These are phyloP conservation scores for Auriculariales sp. DNA, from an alignment of 768 basidiomycete genomes.

Conservation along the genomic window DNA sequence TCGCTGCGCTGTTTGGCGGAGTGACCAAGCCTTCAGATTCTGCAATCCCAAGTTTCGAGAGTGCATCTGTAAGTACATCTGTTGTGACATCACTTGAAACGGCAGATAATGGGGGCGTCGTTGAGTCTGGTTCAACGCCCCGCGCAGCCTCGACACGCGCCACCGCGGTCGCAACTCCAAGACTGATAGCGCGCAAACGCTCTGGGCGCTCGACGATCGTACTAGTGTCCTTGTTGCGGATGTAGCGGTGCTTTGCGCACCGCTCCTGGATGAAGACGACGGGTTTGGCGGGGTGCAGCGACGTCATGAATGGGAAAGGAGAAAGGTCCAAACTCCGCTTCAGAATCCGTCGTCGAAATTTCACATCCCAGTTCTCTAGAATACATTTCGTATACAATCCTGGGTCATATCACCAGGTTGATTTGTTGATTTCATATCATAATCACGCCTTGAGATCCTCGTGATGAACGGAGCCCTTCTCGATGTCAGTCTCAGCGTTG, in stretches of 20 bases:
- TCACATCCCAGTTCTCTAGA: no score
- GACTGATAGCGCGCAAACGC: conserved; percentile 67
- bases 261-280: conserved; percentile 47
- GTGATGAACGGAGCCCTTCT: no score
- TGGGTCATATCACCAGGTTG: no score
- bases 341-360: background rate
- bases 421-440: no score
- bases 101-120: background rate
- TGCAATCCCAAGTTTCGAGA: background rate
- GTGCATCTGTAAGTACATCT: background rate
- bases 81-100: background rate
- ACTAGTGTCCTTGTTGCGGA: conserved; percentile 60
- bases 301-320: background rate
- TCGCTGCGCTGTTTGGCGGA: background rate
- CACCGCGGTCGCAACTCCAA: conserved; percentile 70
- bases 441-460: no score
- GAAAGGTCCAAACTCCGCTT: background rate
- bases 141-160: conserved; percentile 53
- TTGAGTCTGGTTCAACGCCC: no score
- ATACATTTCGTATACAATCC: no score
- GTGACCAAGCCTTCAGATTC: background rate
- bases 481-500: background rate
- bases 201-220: conserved; percentile 84
- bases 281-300: conserved; percentile 1
- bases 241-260: conserved; percentile 61